These are phyloP conservation scores for Lablab purpureus DNA, from an alignment of 306 rosid species.

Conservation along the genomic window DNA sequence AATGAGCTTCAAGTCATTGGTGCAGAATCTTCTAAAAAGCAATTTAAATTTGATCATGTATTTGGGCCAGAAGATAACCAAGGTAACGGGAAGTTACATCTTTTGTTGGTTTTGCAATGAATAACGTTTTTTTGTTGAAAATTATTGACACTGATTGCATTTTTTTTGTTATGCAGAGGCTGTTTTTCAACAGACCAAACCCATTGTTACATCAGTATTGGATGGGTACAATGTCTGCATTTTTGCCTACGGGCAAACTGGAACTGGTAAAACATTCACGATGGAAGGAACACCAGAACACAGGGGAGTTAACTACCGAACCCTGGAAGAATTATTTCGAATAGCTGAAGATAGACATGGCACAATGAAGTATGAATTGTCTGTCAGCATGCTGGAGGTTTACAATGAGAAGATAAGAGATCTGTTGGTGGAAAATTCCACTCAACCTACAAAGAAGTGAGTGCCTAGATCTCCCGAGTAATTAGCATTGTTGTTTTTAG, in stretches of 20 bases:
- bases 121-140: not conserved
- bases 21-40: slow-evolving; percentile 92
- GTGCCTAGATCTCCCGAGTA: slow-evolving; percentile 42
- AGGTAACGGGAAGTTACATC: slow-evolving; percentile 58
- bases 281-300: slow-evolving; percentile 94
- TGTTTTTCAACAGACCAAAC: slow-evolving; percentile 84
- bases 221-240: slow-evolving; percentile 96
- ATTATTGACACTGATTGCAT: slow-evolving; percentile 17
- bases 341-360: slow-evolving; percentile 75
- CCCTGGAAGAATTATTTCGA: slow-evolving; percentile 81
- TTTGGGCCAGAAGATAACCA: slow-evolving; percentile 85
- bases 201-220: slow-evolving; percentile 87
- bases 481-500: slow-evolving; percentile 2
- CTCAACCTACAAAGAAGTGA: slow-evolving; percentile 85
- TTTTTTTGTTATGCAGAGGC: slow-evolving; percentile 61
- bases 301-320: slow-evolving; percentile 96
- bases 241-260: slow-evolving; percentile 99
- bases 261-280: slow-evolving; percentile 96
- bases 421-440: slow-evolving; percentile 79
- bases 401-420: slow-evolving; percentile 95
- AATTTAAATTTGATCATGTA: slow-evolving; percentile 85
- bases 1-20: slow-evolving; percentile 82
- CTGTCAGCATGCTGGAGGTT: slow-evolving; percentile 96
- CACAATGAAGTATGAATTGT: slow-evolving; percentile 74
- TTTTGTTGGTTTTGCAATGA: slow-evolving; percentile 15